phyloP scores from a whole-genome alignment of 768 basidiomycete species.

The Favolaschia claudopus region DNA sequence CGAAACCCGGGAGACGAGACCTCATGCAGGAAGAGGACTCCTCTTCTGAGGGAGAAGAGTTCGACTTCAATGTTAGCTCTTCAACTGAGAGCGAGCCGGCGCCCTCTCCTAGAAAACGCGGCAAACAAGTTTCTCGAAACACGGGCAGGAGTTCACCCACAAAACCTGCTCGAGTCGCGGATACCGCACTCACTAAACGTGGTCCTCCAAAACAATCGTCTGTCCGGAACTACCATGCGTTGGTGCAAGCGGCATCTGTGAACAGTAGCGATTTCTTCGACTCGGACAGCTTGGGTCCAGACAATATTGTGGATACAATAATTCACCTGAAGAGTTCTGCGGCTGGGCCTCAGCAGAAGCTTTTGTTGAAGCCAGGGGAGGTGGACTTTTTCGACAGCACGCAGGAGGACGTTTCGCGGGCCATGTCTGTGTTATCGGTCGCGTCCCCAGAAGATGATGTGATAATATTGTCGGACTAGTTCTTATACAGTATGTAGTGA shows the following conservation, averaged over 20 bases:
- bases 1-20: neutral
- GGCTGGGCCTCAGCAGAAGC: neutral
- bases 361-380: conserved; percentile 7
- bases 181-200: neutral
- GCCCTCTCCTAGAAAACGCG: conserved; percentile 35
- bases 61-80: conserved; percentile 32
- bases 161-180: conserved; percentile 10
- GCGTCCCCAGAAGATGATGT: neutral
- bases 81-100: conserved; percentile 20
- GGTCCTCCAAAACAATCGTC: conserved; percentile 1
- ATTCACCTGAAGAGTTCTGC: neutral
- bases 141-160: neutral
- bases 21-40: conserved; percentile 5
- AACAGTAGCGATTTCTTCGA: conserved; percentile 28
- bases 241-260: neutral
- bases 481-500: conserved; percentile 4
- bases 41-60: conserved; percentile 33
- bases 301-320: conserved; percentile 5
- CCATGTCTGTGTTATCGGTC: conserved; percentile 30
- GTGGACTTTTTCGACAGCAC: conserved; percentile 20
- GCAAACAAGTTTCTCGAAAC: conserved; percentile 23
- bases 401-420: conserved; percentile 20
- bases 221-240: neutral
- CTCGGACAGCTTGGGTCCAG: conserved; percentile 21
- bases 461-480: conserved; percentile 33